Percentiles rank a stretch among this genome's conserved stretches.
phyloP scores from a whole-genome alignment of 495 filamentous ascomycete genomes.

The Thozetella sp. region DNA sequence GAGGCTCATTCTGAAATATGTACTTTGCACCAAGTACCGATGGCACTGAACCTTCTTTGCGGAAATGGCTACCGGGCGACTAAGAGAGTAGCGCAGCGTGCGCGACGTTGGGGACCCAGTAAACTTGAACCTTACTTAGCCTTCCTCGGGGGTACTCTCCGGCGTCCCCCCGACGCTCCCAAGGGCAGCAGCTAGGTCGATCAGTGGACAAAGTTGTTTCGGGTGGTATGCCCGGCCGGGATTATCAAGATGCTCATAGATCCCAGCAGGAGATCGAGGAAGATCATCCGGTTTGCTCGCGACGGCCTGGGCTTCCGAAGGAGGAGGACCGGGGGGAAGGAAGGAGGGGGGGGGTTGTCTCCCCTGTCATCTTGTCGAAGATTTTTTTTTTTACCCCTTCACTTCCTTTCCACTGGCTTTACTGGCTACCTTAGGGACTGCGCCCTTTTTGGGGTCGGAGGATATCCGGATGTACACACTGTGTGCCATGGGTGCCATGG shows the following conservation, averaged over 20 bases:
- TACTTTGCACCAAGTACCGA: too few species aligned
- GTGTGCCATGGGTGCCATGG: background rate
- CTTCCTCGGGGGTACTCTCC: background rate
- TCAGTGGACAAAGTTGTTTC: background rate
- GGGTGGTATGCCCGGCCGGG: background rate
- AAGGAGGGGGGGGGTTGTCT: background rate
- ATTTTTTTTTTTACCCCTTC: background rate
- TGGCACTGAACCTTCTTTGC: too few species aligned
- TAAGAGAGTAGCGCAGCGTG: too few species aligned
- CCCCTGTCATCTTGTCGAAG: background rate
- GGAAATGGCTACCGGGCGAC: too few species aligned
- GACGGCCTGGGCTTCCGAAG: background rate
- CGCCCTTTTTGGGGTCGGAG: too few species aligned
- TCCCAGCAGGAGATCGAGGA: background rate
- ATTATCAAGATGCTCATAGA: background rate
- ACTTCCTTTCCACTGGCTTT: background rate
- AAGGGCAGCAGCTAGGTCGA: background rate
- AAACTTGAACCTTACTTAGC: too few species aligned
- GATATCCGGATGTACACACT: too few species aligned
- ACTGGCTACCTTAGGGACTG: background rate
- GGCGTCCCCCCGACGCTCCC: too few species aligned
- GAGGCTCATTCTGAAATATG: too few species aligned
- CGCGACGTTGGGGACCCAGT: too few species aligned
- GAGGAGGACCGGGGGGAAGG: background rate
- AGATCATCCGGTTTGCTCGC: background rate